A percentile compares a stretch with the other conserved stretches of the same genome.
These are phyloP conservation scores for Elsinoe australis DNA, from an alignment of 2,329 filamentous ascomycete genomes.

Conservation along the genomic window DNA sequence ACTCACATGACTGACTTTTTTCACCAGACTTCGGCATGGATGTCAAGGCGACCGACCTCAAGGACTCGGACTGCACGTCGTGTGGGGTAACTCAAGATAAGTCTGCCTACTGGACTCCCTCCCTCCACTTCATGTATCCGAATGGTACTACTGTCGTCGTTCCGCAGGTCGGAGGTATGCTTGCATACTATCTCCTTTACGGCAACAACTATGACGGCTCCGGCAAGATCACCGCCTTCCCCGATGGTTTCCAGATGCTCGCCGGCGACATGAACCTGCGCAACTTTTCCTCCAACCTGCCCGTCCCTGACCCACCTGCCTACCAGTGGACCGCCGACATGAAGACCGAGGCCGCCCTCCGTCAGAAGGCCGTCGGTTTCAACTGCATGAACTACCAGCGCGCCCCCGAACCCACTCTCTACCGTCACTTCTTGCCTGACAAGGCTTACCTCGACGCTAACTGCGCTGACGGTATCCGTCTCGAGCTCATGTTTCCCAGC, in stretches of 20 bases:
- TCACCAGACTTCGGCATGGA: constrained; percentile 55
- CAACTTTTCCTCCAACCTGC: constrained; percentile 57
- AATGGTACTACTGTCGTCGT: constrained; percentile 64
- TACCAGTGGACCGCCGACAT: constrained; percentile 60
- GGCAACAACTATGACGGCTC: constrained; percentile 38
- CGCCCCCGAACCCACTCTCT: constrained; percentile 62
- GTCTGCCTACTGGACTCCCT: constrained; percentile 78
- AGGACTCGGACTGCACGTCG: constrained; percentile 62
- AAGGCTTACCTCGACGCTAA: constrained; percentile 73
- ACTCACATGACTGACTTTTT: constrained; percentile 18
- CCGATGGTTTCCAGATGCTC: constrained; percentile 71
- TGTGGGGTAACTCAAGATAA: constrained; percentile 73
- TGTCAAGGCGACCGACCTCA: constrained; percentile 52
- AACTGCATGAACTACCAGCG: constrained; percentile 82
- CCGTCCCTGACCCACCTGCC: constrained; percentile 60
- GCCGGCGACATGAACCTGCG: constrained; percentile 63
- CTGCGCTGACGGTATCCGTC: constrained; percentile 71
- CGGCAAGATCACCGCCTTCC: constrained; percentile 58
- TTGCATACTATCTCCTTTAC: constrained; percentile 84
- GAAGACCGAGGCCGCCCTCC: constrained; percentile 61
- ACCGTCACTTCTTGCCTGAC: constrained; percentile 72
- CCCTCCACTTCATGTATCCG: constrained; percentile 65
- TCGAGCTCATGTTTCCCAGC: constrained; percentile 81
- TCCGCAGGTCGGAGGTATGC: constrained; percentile 69
- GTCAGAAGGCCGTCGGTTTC: constrained; percentile 80